Base-by-base conservation (phyloP, 148 eudicot genomes). In the Rhododendron simsii region DNA sequence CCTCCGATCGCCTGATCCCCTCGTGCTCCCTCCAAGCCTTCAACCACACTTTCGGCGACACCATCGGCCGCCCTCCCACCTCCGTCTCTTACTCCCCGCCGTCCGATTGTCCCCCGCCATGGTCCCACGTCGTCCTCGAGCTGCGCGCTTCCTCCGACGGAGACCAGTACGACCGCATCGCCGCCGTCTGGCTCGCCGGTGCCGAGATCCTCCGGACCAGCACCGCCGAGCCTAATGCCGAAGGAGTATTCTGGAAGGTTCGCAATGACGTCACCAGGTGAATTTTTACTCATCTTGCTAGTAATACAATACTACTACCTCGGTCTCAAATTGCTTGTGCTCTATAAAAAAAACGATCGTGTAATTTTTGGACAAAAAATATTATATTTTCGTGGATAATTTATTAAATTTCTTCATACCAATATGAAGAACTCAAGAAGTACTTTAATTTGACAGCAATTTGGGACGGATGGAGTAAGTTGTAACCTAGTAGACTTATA, bases 201-300 rank as follows among this genome's bases (percentile, higher is more conserved):
- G 94, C 78, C 26, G 99, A 96, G 91, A 67, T 96, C 45, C 93
- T 96, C 61, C 94, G 99, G 10, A 94, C 99, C 48, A 93, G 95
- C 86, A 96, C 99, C 18, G 95, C 99, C 37, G 92, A 96, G 86
- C 95, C 98, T 0, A 88, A 86, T 11, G 87, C 69, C 0, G 84
- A 80, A 20, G 99, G 98, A 3, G 88, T 96, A 23, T 92, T 88
- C 88, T 96, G 98, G 99, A 88, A 48, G 11, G 91, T 95, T 53
- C 83, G 87, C 0, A 96, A 93, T 86, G 99, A 96, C 73, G 89
- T 96, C 28, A 94, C 94, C 21, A 94, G 89, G 76, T 71, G 76
- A 71, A 14, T 71, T 71, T 71, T 30, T 14, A 14, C 69, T 23
- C 11, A 15, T 3, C 59, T 4, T 55, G 15, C 63, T 0, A 50